Base-by-base conservation (phyloP, 1,284 basidiomycete species). In the Ustilago lituana region DNA sequence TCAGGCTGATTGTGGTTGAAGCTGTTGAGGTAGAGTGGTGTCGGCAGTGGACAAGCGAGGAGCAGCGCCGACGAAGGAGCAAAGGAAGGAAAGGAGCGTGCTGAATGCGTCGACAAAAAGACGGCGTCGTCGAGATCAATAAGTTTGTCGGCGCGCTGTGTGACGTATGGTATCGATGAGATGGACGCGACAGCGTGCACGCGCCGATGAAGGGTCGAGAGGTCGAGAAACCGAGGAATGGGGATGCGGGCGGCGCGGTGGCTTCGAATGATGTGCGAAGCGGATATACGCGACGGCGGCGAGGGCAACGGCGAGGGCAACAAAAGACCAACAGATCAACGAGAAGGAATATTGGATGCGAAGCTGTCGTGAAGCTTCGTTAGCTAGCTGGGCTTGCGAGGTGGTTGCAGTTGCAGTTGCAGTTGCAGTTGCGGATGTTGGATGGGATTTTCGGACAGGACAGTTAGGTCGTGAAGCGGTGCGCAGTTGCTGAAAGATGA, bases 331-430 rank as follows among this genome's bases (percentile, higher is more conserved):
- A 53, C 46, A 56, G 33, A 26, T n/a, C 7, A 39, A 38, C 53
- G 41, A 55, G 52, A 58, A 58, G n/a, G 57, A 49, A 60, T 52
- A 59, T 59, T 51, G 52, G 40, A 48, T 50, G 53, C 45, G 33
- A 40, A 43, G 35, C 20, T 48, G 46, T 20, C 31, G 36, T n/a
- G n/a, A n/a, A n/a, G n/a, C n/a, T n/a, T n/a, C n/a, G n/a, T n/a
- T n/a, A n/a, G n/a, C n/a, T n/a, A n/a, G n/a, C 50, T 43, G 40
- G 58, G 40, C 45, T 44, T 40, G 51, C 43, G 46, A 50, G 48
- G 44, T 67, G 57, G 52, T 54, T 60, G 48, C 50, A 45, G 47
- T 45, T 31, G 43, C 26, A 10, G 23, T 11, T 32, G 19, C 26
- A 31, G 43, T 50, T 33, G 37, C 19, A 29, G 39, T 49, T 43